Conservation (phyloP, 2,329 filamentous ascomycete species). For the Penicillium sp. region DNA sequence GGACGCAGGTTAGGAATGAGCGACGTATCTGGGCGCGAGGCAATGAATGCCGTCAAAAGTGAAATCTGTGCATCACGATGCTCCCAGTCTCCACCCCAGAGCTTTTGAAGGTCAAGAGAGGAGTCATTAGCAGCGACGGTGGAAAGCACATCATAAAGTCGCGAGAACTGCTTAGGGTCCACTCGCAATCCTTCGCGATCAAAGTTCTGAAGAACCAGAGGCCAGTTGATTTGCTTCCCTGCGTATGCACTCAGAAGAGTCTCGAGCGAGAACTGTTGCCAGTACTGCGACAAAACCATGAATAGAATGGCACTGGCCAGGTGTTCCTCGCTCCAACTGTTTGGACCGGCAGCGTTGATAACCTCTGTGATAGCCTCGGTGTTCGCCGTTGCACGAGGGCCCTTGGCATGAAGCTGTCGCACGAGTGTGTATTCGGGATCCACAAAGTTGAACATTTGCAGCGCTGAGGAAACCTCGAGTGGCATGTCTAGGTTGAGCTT, state of each 20-base stretch:
- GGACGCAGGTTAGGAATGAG: constrained; percentile 79
- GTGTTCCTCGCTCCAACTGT: constrained; percentile 76
- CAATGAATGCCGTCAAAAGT: constrained; percentile 87
- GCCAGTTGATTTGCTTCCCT: constrained; percentile 62
- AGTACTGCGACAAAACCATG: constrained; percentile 64
- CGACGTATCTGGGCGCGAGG: constrained; percentile 75
- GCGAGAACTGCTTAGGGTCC: constrained; percentile 76
- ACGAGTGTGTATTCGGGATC: constrained; percentile 52
- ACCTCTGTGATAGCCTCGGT: constrained; percentile 68
- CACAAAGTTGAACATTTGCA: constrained; percentile 49
- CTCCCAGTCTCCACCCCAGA: constrained; percentile 91
- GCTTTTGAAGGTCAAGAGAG: constrained; percentile 76
- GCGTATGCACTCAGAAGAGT: constrained; percentile 62
- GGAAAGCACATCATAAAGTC: constrained; percentile 76
- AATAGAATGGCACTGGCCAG: constrained; percentile 78
- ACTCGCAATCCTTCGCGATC: constrained; percentile 77
- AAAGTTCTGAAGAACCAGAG: constrained; percentile 74
- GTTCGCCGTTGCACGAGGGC: constrained; percentile 72
- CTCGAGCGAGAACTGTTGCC: constrained; percentile 66
- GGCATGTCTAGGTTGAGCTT: constrained; percentile 53
- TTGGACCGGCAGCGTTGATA: constrained; percentile 56
- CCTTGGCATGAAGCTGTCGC: constrained; percentile 69
- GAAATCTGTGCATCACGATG: constrained; percentile 85
- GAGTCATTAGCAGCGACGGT: constrained; percentile 66
- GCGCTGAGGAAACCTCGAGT: constrained; percentile 44